Base-by-base conservation (phyloP, 495 filamentous ascomycete genomes). In the Aspergillus baeticus region DNA sequence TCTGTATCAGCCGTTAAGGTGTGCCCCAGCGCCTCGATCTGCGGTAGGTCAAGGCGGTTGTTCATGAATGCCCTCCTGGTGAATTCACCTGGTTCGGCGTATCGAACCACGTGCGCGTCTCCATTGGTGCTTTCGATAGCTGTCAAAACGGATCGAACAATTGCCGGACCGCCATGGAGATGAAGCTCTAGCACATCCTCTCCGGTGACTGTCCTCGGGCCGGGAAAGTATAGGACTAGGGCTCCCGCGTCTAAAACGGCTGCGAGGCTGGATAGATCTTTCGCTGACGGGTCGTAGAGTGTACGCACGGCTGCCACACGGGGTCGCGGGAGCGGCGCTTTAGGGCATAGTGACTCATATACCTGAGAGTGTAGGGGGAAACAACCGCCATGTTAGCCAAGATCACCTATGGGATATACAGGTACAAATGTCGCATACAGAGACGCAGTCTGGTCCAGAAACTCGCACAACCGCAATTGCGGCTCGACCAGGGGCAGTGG, bases 51-150 rank as follows among this genome's bases (percentile, higher is more conserved):
- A 5, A 98, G 80, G 1, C 91, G 82, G 60, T 86, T 77, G 68
- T 96, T 96, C 70, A 88, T 77, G 68, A 98, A 98, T 6, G 95
- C 92, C 35, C 93, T 89, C 31, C 86, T 86, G 6, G 94, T 98
- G 70, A 98, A 98, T 64, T 98, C 94, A 54, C 94, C 94, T 1
- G 94, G 89, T 62, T 96, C 94, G 0, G 94, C 94, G 62, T 96
- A 96, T 10, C 90, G 90, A 41, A 96, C 83, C n/a, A 56, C 51
- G 23, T 60, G 60, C 0, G 54, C 38, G 26, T 44, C 43, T 38
- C 62, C 67, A 4, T 62, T 69, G 17, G 54, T 50, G n/a, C 72
- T 72, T 0, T 87, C 78, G 52, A 98, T 90, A 8, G 91, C 91
- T 7, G 78, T 68, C 1, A 98, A 80, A 0, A 96, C 89, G 6